phyloP scores from a whole-genome alignment of 306 rosid species.

The Senna tora region DNA sequence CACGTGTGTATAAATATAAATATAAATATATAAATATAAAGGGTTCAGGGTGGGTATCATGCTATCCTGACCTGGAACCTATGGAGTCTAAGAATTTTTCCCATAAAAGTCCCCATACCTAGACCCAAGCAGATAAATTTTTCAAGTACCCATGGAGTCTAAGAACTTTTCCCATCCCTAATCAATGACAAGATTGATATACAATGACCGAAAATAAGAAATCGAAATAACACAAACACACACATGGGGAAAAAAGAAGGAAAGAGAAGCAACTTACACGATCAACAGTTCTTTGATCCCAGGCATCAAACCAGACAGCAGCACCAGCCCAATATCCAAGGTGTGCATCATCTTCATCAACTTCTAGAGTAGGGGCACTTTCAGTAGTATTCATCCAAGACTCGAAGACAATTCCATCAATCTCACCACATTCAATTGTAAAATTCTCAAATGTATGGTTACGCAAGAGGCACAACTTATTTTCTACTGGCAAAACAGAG shows the following conservation, averaged over 20 bases:
- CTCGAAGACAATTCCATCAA: constrained; percentile 86
- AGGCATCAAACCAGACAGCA: constrained; percentile 83
- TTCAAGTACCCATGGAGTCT: no score
- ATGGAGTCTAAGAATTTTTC: no score
- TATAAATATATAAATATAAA: no score
- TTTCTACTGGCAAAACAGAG: constrained; percentile 54
- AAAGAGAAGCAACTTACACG: constrained; percentile 72
- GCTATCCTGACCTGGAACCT: no score
- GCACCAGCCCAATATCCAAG: constrained; percentile 94
- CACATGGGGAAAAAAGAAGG: neutral
- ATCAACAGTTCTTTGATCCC: constrained; percentile 87
- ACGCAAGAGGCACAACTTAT: constrained; percentile 57
- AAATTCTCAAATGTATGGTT: constrained; percentile 54
- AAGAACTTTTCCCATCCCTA: no score
- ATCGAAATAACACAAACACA: neutral
- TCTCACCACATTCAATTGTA: constrained; percentile 78
- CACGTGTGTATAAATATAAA: no score
- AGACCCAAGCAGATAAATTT: no score
- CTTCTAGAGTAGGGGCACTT: constrained; percentile 52
- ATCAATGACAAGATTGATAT: constrained; percentile 10
- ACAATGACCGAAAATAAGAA: constrained; percentile 19
- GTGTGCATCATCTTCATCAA: constrained; percentile 58
- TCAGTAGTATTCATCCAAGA: constrained; percentile 70
- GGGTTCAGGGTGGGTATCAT: no score
- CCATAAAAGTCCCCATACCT: no score